These are phyloP conservation scores for Fusarium euwallaceae DNA, from an alignment of 2,329 filamentous ascomycete genomes.

Conservation along the genomic window DNA sequence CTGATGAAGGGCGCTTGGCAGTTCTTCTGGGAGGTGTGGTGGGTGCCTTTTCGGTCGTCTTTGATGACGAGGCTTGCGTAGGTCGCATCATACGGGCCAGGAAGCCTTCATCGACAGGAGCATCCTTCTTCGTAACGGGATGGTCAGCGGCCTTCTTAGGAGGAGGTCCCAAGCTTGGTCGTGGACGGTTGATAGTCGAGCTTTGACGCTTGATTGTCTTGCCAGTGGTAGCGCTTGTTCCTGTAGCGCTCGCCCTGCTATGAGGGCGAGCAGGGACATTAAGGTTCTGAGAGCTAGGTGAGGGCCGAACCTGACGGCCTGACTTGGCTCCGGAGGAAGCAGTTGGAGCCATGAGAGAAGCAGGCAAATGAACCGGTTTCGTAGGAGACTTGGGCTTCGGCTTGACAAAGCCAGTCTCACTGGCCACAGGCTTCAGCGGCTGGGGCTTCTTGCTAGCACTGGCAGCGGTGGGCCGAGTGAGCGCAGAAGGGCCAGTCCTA, in stretches of 20 bases:
- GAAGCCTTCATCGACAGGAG: slow-evolving; percentile 76
- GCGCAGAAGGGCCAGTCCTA: slow-evolving; percentile 37
- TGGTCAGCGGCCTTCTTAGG: slow-evolving; percentile 62
- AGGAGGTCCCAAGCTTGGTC: slow-evolving; percentile 69
- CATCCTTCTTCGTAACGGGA: slow-evolving; percentile 61
- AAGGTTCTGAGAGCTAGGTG: slow-evolving; percentile 53
- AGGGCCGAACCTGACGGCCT: slow-evolving; percentile 44
- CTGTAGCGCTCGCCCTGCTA: slow-evolving; percentile 60
- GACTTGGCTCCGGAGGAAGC: slow-evolving; percentile 76
- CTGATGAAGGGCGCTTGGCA: slow-evolving; percentile 40
- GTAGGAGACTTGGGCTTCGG: slow-evolving; percentile 78
- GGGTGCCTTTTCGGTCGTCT: slow-evolving; percentile 73
- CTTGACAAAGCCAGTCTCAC: slow-evolving; percentile 64
- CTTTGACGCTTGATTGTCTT: slow-evolving; percentile 60
- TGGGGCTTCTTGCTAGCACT: slow-evolving; percentile 59
- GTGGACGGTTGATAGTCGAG: slow-evolving; percentile 59
- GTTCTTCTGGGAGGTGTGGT: slow-evolving; percentile 63
- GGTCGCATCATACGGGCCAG: slow-evolving; percentile 86
- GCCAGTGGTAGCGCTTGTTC: slow-evolving; percentile 32
- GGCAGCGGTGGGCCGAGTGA: slow-evolving; percentile 49
- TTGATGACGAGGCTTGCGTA: slow-evolving; percentile 76
- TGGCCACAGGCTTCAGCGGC: slow-evolving; percentile 56
- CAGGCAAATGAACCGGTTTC: slow-evolving; percentile 74
- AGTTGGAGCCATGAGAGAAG: slow-evolving; percentile 77
- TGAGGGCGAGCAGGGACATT: slow-evolving; percentile 56